Evolutionary conservation across 2,329 filamentous ascomycete genomes (phyloP).

Genomic region (Fusarium buxicola): DNA sequence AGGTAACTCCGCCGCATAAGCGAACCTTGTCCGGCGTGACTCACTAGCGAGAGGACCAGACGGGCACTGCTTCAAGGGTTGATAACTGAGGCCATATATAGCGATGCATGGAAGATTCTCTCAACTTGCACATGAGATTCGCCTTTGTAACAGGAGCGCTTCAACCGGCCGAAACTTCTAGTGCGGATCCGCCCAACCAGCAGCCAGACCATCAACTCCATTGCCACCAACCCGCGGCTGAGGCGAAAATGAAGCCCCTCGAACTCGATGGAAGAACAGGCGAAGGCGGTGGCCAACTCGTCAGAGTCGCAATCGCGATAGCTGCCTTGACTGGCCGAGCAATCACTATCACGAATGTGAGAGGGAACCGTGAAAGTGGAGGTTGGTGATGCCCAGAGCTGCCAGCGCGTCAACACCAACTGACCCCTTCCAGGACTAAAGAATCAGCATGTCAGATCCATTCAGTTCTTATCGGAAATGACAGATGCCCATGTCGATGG

Average conservation of each 20-base stretch:
- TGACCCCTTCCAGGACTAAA: constrained; percentile 63
- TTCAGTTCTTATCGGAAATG: constrained; percentile 64
- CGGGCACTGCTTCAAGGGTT: not conserved
- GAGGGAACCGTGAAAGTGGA: constrained; percentile 62
- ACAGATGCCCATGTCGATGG: constrained; percentile 64
- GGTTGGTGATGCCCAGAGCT: constrained; percentile 38
- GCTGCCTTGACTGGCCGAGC: constrained; percentile 66
- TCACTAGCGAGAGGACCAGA: too few species aligned
- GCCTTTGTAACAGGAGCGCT: constrained; percentile 2
- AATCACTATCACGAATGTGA: constrained; percentile 64
- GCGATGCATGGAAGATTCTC: not conserved
- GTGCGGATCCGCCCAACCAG: not conserved
- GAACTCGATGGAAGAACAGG: constrained; percentile 67
- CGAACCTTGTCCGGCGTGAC: too few species aligned
- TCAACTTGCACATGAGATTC: not conserved
- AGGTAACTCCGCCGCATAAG: too few species aligned
- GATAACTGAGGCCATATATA: not conserved
- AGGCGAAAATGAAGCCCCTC: constrained; percentile 51
- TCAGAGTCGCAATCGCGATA: constrained; percentile 66
- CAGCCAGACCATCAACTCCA: constrained; percentile 5
- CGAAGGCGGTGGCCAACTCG: constrained; percentile 72
- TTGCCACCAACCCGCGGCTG: constrained; percentile 17
- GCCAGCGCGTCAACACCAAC: not conserved
- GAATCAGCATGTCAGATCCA: constrained; percentile 68
- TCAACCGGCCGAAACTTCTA: constrained; percentile 4